These are phyloP conservation scores for Aspergillus eucalypticola DNA, from an alignment of 2,329 filamentous ascomycete genomes.

Conservation along the genomic window DNA sequence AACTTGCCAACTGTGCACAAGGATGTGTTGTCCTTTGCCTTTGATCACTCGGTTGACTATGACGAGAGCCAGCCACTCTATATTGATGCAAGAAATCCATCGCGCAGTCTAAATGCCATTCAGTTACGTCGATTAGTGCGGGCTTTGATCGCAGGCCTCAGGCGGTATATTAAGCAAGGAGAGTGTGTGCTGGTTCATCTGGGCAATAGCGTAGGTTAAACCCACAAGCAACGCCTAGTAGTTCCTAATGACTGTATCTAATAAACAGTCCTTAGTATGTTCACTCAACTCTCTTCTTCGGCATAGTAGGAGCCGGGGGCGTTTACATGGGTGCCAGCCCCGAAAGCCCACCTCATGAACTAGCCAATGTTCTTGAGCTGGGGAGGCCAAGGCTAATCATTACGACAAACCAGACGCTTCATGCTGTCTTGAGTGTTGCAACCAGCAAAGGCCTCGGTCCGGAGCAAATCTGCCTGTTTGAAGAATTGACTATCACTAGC, in stretches of 20 bases:
- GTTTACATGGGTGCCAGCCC: constrained; percentile 48
- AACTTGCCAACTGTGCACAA: not conserved
- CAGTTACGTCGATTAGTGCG: constrained; percentile 26
- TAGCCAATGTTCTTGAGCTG: constrained; percentile 43
- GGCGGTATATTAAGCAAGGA: constrained; percentile 27
- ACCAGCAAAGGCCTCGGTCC: constrained; percentile 7
- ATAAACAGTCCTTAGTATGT: constrained; percentile 14
- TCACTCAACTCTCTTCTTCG: constrained; percentile 22
- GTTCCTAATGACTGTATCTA: not conserved
- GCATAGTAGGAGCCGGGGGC: constrained; percentile 40
- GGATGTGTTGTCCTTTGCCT: constrained; percentile 27
- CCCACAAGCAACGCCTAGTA: not conserved
- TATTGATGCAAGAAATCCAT: constrained; percentile 33
- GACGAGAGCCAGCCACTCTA: constrained; percentile 31
- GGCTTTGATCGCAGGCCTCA: constrained; percentile 31
- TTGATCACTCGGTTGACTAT: constrained; percentile 26
- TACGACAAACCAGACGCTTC: constrained; percentile 32
- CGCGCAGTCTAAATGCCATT: constrained; percentile 24
- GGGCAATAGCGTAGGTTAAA: constrained; percentile 31
- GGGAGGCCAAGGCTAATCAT: constrained; percentile 44
- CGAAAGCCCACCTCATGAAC: constrained; percentile 42
- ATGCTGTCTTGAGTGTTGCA: constrained; percentile 29
- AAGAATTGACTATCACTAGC: constrained; percentile 6
- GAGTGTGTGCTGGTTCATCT: constrained; percentile 37
- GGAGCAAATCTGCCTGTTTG: constrained; percentile 26